A percentile compares a stretch with the other conserved stretches of the same genome.
Evolutionary conservation across 2,329 filamentous ascomycete genomes (phyloP).

Genomic region (Trichoderma polysporum): DNA sequence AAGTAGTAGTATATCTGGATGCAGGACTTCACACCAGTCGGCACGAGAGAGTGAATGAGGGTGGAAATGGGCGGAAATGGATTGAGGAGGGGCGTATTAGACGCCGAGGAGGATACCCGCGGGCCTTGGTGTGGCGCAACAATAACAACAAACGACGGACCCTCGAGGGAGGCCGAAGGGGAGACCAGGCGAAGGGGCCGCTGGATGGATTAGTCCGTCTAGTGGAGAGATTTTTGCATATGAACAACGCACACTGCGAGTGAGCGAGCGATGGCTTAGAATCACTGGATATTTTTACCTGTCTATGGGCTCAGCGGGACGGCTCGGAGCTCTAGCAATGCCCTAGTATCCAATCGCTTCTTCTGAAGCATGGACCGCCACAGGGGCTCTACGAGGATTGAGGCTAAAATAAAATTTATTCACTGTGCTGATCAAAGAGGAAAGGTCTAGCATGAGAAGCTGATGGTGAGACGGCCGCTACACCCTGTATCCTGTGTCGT

Average conservation of each 20-base stretch:
- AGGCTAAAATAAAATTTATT: neutral
- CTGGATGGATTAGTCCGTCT: neutral
- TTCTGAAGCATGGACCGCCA: neutral
- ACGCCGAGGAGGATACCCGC: neutral
- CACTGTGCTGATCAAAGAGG: neutral
- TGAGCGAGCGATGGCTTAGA: neutral
- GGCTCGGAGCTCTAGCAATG: neutral
- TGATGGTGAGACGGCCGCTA: neutral
- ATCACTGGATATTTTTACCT: neutral
- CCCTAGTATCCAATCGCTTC: neutral
- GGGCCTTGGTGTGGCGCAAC: neutral
- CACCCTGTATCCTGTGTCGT: neutral
- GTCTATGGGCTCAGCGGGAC: conserved; percentile 3
- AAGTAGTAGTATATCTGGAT: too few species aligned
- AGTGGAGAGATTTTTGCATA: conserved; percentile 1
- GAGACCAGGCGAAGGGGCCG: neutral
- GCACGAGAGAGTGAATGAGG: neutral
- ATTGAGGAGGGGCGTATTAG: neutral
- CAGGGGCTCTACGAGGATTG: neutral
- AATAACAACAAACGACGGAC: neutral
- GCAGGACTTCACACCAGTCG: too few species aligned
- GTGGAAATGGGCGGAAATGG: neutral
- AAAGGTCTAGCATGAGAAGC: neutral
- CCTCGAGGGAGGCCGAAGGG: neutral
- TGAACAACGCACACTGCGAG: conserved; percentile 8